These are phyloP conservation scores for Teunomyces stri DNA, from an alignment of 805 yeast genomes.

Conservation along the genomic window DNA sequence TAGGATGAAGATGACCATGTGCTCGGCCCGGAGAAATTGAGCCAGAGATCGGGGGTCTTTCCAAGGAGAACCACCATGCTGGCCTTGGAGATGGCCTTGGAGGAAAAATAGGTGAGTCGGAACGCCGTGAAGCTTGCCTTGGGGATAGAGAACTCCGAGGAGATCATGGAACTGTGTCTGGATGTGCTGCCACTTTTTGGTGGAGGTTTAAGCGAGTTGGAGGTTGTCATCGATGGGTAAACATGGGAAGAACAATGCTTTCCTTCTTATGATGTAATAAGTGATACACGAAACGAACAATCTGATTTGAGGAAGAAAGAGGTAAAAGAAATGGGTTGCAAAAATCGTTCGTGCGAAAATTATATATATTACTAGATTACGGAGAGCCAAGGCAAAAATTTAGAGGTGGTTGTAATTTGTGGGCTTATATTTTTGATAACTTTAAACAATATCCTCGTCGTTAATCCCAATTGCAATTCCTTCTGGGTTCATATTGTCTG, in stretches of 20 bases:
- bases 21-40: constrained; percentile 30
- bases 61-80: constrained; percentile 56
- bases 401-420: too few species aligned
- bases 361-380: not conserved
- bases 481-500: constrained; percentile 69
- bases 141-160: constrained; percentile 37
- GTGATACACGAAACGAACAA: not conserved
- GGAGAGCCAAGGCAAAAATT: not conserved
- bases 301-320: too few species aligned
- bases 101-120: constrained; percentile 52
- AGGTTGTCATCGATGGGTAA: not conserved
- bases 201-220: not conserved
- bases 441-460: constrained; percentile 39
- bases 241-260: not conserved
- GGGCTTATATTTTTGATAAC: not conserved
- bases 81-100: constrained; percentile 46
- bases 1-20: constrained; percentile 15
- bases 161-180: not conserved
- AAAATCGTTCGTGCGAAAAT: not conserved
- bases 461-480: constrained; percentile 36
- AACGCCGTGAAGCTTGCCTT: constrained; percentile 58
- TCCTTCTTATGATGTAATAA: not conserved
- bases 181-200: not conserved
- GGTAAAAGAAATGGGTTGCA: not conserved
- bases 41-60: constrained; percentile 57